Evolutionary conservation across 73 alveolate genomes (phyloP).

Genomic region (Urostyla sp.): DNA sequence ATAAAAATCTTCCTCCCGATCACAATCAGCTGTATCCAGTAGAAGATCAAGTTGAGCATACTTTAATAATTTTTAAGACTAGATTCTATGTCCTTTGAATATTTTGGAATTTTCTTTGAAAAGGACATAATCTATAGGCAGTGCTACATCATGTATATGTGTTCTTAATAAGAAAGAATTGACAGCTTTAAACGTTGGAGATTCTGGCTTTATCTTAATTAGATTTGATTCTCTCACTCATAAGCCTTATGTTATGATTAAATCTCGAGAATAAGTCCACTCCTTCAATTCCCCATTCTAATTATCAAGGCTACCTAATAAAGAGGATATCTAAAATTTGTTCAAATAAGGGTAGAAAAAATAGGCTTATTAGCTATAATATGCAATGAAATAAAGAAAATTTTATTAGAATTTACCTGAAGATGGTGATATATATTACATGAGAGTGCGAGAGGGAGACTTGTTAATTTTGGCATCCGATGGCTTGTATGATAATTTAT

Average conservation of each 20-base stretch:
- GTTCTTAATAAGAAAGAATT: constrained; percentile 40
- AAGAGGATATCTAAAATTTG: constrained; percentile 31
- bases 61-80: no score
- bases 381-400: constrained; percentile 34
- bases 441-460: constrained; percentile 68
- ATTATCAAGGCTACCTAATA: constrained; percentile 42
- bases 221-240: constrained; percentile 38
- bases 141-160: constrained; percentile 57
- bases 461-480: constrained; percentile 68
- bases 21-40: no score
- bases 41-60: no score
- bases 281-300: constrained; percentile 62
- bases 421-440: constrained; percentile 58
- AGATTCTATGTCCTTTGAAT: constrained; percentile 35
- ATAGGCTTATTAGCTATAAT: constrained; percentile 25
- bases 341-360: not conserved
- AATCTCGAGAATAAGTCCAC: constrained; percentile 67
- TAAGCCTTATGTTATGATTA: not conserved
- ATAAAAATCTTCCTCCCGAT: no score
- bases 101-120: constrained; percentile 41
- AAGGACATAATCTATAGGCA: constrained; percentile 46
- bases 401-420: constrained; percentile 66
- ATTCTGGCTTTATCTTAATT: constrained; percentile 59
- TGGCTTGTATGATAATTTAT: constrained; percentile 70
- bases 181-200: constrained; percentile 65